Base-by-base conservation (phyloP, 805 yeast genomes). In the Saturnispora zaruensis region DNA sequence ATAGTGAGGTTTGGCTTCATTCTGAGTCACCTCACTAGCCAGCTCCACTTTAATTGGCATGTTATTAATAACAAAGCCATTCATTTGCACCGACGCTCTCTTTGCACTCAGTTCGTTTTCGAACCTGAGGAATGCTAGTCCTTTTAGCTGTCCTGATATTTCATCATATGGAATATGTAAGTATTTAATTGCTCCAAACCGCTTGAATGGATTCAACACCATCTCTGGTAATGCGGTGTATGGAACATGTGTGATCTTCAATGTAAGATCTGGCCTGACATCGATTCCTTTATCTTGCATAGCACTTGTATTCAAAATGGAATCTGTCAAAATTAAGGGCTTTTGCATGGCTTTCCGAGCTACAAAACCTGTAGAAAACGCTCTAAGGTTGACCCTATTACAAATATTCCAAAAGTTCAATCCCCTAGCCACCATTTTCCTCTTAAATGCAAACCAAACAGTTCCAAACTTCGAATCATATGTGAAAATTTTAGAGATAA, bases 11-110 rank as follows among this genome's bases (percentile, higher is more conserved):
- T 40, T 44, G 5, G 25, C 24, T 6, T 23, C 21, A 6, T 49
- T 20, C 5, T 37, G 28, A 16, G 42, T 51, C 20, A 52, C 50
- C 6, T 56, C 60, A n/a, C 51, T 52, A 3, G 56, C 53, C 16
- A 59, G 44, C 5, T 44, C 52, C 11, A 62, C 30, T 32, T 51
- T 51, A 11, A 65, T 62, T 11, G 66, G 66, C 41, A 53, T 30
- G 44, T 62, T 55, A n/a, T 62, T 49, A 7, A 65, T 41, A 30
- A 63, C 66, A 34, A 56, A 52, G 4, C 68, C 65, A 44, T 64
- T 66, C 67, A 65, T 62, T 47, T 65, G 66, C 3, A 51, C 50
- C 13, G 51, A 49, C 3, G 67, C 66, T 23, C 57, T 50, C 8
- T 54, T 47, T 14, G 67, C 67, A 16, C 51, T 45, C 21, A 45